A percentile compares a stretch with the other conserved stretches of the same genome.
Evolutionary conservation across 2,329 filamentous ascomycete species (phyloP).

Genomic region (Hirsutella minnesotensis): DNA sequence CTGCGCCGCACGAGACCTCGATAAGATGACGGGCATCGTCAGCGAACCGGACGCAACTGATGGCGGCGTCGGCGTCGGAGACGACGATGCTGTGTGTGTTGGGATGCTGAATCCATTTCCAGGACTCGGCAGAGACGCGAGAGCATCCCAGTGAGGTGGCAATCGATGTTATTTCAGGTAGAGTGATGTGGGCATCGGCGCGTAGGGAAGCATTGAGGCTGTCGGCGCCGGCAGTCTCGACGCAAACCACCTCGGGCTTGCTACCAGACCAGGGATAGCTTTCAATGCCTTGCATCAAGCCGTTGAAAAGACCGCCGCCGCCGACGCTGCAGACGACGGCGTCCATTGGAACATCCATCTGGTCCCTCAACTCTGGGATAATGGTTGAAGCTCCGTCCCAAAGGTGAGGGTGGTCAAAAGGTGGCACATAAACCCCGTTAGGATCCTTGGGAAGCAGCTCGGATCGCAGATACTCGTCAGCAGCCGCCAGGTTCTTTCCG

Average conservation of each 20-base stretch:
- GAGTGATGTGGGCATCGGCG: slow-evolving; percentile 44
- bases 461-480: slow-evolving; percentile 53
- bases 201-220: slow-evolving; percentile 52
- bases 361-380: slow-evolving; percentile 35
- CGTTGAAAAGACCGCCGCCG: slow-evolving; percentile 69
- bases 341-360: slow-evolving; percentile 40
- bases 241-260: slow-evolving; percentile 48
- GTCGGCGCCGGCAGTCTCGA: slow-evolving; percentile 67
- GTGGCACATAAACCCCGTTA: slow-evolving; percentile 51
- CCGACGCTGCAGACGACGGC: slow-evolving; percentile 69
- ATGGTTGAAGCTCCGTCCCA: slow-evolving; percentile 55
- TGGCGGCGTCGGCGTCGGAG: slow-evolving; percentile 56
- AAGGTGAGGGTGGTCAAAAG: slow-evolving; percentile 56
- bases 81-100: slow-evolving; percentile 25
- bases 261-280: slow-evolving; percentile 20
- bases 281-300: slow-evolving; percentile 59
- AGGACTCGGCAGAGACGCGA: slow-evolving; percentile 55
- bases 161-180: slow-evolving; percentile 62
- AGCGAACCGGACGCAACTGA: slow-evolving; percentile 63
- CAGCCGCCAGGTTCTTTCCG: slow-evolving; percentile 57
- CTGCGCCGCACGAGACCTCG: slow-evolving; percentile 77
- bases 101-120: slow-evolving; percentile 46
- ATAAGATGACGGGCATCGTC: slow-evolving; percentile 75
- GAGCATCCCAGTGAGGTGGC: slow-evolving; percentile 66
- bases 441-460: slow-evolving; percentile 41